Percentiles rank a stretch among this genome's conserved stretches.
Conservation (phyloP, 306 rosid species). For the Casuarina equisetifolia region DNA sequence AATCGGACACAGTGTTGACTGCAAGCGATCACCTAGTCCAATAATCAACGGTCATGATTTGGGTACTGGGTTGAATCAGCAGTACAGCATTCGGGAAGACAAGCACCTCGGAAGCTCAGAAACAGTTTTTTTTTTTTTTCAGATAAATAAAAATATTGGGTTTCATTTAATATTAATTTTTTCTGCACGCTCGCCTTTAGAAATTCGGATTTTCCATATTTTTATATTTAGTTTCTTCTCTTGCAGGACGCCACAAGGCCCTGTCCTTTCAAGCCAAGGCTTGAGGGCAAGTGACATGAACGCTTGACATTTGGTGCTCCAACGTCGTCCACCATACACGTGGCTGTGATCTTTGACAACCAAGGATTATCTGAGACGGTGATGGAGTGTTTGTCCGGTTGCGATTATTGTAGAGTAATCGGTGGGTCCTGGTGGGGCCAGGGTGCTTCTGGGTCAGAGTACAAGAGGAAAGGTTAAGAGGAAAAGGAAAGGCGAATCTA, state of each 20-base stretch:
- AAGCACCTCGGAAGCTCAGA: not conserved
- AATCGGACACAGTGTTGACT: constrained; percentile 81
- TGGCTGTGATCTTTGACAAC: not conserved
- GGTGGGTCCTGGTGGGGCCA: constrained; percentile 21
- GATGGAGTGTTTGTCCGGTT: not conserved
- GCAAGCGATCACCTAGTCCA: constrained; percentile 24
- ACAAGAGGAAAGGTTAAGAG: constrained; percentile 16
- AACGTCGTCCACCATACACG: not conserved
- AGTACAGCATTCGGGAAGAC: not conserved
- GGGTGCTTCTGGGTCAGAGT: constrained; percentile 30
- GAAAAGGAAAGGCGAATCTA: constrained; percentile 11
- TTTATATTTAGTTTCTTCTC: constrained; percentile 16
- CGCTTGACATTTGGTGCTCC: not conserved
- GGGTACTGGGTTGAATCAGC: not conserved
- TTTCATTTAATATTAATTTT: constrained; percentile 26
- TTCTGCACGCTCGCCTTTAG: constrained; percentile 46
- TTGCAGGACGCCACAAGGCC: constrained; percentile 19
- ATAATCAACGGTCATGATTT: constrained; percentile 47
- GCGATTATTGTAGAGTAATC: not conserved
- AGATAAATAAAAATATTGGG: not conserved
- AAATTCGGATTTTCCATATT: constrained; percentile 7
- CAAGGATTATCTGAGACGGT: not conserved
- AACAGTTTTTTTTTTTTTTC: too few species aligned
- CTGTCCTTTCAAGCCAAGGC: constrained; percentile 28
- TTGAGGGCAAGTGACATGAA: constrained; percentile 6